phyloP scores from a whole-genome alignment of 805 yeast species.

The Saccharomycopsis oosterbeekiorum region DNA sequence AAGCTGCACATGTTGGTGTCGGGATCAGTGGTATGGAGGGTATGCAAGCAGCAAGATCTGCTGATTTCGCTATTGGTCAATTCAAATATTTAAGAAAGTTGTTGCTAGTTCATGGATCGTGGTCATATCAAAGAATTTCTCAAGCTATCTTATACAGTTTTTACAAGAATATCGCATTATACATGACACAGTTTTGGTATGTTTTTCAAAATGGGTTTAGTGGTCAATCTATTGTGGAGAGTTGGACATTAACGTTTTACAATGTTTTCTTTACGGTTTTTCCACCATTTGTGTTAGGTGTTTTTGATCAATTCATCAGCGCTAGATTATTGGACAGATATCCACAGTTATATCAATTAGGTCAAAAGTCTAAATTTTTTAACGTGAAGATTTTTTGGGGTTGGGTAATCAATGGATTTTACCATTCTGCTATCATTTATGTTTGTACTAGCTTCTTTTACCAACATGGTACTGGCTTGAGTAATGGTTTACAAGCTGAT shows the following conservation, averaged over 20 bases:
- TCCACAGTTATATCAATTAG: slow-evolving; percentile 85
- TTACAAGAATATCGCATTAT: slow-evolving; percentile 89
- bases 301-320: slow-evolving; percentile 91
- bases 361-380: slow-evolving; percentile 81
- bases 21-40: slow-evolving; percentile 99
- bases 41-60: slow-evolving; percentile 97
- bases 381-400: slow-evolving; percentile 93
- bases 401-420: slow-evolving; percentile 93
- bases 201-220: slow-evolving; percentile 87
- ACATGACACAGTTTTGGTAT: slow-evolving; percentile 98
- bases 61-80: slow-evolving; percentile 95
- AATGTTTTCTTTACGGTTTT: slow-evolving; percentile 89
- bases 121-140: slow-evolving; percentile 95
- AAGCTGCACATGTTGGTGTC: slow-evolving; percentile 98
- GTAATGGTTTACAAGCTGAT: slow-evolving; percentile 63
- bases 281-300: slow-evolving; percentile 94
- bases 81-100: slow-evolving; percentile 78
- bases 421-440: slow-evolving; percentile 80
- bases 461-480: slow-evolving; percentile 52
- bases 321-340: slow-evolving; percentile 84
- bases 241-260: slow-evolving; percentile 96
- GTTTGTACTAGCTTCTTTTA: slow-evolving; percentile 63
- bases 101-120: slow-evolving; percentile 87
- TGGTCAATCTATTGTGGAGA: slow-evolving; percentile 92
- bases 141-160: slow-evolving; percentile 90